Percentiles rank a stretch among this genome's conserved stretches.
These are phyloP conservation scores for Gossypium turneri DNA, from an alignment of 345 rosid genomes.

Conservation along the genomic window DNA sequence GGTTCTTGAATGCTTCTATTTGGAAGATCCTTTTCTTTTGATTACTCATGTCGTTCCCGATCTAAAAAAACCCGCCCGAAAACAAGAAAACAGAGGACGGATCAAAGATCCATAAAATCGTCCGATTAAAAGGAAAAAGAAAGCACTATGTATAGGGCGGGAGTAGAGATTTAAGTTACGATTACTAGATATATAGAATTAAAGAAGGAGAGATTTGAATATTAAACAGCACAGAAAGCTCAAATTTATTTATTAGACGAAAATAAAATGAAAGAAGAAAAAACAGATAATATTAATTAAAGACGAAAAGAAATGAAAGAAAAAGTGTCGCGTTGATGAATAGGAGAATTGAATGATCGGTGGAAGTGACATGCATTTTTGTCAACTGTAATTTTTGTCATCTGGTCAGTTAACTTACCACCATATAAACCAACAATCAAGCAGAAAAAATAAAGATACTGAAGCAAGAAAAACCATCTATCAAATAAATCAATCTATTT, in stretches of 20 bases:
- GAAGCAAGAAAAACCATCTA: too few relatives aligned
- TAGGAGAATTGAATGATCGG: too few relatives aligned
- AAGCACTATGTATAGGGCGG: too few relatives aligned
- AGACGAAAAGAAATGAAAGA: neutral
- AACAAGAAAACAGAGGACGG: slow-evolving; percentile 6
- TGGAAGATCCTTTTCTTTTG: slow-evolving; percentile 95
- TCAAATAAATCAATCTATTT: neutral
- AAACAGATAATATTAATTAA: neutral
- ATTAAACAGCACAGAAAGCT: neutral
- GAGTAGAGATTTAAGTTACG: neutral
- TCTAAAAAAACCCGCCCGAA: neutral
- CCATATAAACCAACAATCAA: too few relatives aligned
- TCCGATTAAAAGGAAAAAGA: neutral
- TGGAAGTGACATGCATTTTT: too few relatives aligned
- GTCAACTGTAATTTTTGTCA: too few relatives aligned
- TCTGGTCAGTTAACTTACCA: too few relatives aligned
- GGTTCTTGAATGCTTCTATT: slow-evolving; percentile 97
- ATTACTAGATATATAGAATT: neutral
- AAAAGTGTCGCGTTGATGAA: neutral
- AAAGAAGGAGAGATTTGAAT: neutral
- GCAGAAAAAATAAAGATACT: too few relatives aligned
- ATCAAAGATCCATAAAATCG: neutral
- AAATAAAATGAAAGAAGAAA: neutral
- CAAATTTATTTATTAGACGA: too few relatives aligned
- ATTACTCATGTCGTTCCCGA: slow-evolving; percentile 52